These are phyloP conservation scores for Polygonum aviculare DNA, from an alignment of 148 eudicot genomes.

Conservation along the genomic window DNA sequence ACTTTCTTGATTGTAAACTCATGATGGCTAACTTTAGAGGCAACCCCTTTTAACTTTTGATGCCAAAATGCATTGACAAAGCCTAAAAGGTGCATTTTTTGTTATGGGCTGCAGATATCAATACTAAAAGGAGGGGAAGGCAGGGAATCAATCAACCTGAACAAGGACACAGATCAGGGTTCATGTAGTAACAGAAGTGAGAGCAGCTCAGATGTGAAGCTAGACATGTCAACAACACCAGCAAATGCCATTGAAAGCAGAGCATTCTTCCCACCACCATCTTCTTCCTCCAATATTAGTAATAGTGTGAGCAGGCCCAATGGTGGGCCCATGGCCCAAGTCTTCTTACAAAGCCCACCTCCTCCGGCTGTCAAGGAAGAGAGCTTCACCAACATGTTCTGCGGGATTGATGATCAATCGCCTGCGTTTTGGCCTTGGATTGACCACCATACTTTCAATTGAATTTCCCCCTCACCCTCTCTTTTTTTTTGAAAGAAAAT, in stretches of 20 bases:
- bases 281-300: background rate
- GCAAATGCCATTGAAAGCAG: background rate
- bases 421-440: slow-evolving; percentile 83
- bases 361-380: slow-evolving; percentile 53
- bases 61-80: too few species aligned
- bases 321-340: slow-evolving; percentile 26
- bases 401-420: slow-evolving; percentile 66
- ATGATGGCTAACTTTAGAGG: background rate
- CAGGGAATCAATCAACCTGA: slow-evolving; percentile 77
- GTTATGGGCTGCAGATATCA: slow-evolving; percentile 45
- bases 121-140: slow-evolving; percentile 59
- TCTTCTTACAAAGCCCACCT: slow-evolving; percentile 33
- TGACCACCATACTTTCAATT: slow-evolving; percentile 67
- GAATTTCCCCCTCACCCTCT: background rate
- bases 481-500: too few species aligned
- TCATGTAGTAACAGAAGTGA: slow-evolving; percentile 79
- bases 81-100: background rate
- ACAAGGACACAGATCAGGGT: slow-evolving; percentile 84
- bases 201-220: slow-evolving; percentile 73
- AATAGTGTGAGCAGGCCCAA: background rate
- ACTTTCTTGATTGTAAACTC: too few species aligned
- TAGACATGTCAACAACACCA: slow-evolving; percentile 42
- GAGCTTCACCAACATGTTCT: slow-evolving; percentile 62
- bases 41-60: background rate
- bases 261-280: slow-evolving; percentile 42